Base-by-base conservation (phyloP, 2,329 filamentous ascomycete species). In the Periconia sp. region DNA sequence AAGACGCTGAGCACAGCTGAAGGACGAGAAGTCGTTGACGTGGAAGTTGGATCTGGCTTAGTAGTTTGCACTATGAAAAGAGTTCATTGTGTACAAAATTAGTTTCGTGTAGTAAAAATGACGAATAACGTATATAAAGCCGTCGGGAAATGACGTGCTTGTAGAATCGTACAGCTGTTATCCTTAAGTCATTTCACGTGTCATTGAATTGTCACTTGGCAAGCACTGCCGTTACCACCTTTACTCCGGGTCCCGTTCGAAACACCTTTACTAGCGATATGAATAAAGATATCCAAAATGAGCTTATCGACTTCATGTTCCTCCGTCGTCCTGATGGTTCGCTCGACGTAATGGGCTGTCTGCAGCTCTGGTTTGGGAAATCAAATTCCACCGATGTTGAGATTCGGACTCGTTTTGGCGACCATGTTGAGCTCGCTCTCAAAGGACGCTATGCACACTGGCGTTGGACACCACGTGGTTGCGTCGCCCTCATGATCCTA, bases 401-500 rank as follows among this genome's bases (percentile, higher is more conserved):
- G 13, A 49, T 49, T 15, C 29, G 37, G 2, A 45, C 32, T 10
- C 46, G 41, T 15, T 45, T 45, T 29, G 41, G 46, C 15, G 21
- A 41, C 24, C 46, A 49, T 34, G 46, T 49, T 12, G 37, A 44
- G 25, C 16, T 31, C 18, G 46, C 36, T 16, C 41, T 49, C 15
- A 33, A 37, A 21, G 36, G 46, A 4, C 16, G 23, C 10, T 45
- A 45, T 18, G 40, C 41, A 23, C 33, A 41, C 28, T 49, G 46
- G 46, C 39, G 32, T 12, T 45, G 28, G 36, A 37, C 41, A 28
- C 23, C 36, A 7, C 46, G 46, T 16, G 46, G 46, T 12, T 49
- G 41, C 28, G 24, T 49, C 19, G 68, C 69, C 6, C 52, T 71
- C 10, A 60, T 72, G 25, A 51, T 73, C n/a, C 61, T 71, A 1